These are phyloP conservation scores for Solanum neorickii DNA, from an alignment of 257 asterid species.

Conservation along the genomic window DNA sequence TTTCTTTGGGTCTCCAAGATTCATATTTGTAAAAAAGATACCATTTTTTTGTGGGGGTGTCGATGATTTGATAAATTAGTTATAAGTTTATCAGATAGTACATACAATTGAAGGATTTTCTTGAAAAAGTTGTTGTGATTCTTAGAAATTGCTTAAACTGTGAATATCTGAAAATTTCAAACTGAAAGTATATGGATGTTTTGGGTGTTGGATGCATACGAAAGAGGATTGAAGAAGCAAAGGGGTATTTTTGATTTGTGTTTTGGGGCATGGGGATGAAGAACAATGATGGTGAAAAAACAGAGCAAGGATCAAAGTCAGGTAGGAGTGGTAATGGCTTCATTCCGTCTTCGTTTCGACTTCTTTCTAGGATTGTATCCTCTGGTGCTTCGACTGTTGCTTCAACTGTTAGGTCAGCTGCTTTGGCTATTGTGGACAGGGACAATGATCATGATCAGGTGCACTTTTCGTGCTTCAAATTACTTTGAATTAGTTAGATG, in stretches of 20 bases:
- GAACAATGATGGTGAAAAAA: slow-evolving; percentile 53
- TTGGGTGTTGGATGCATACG: neutral
- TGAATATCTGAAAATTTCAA: neutral
- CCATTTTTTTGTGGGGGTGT: neutral
- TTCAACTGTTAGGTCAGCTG: slow-evolving; percentile 76
- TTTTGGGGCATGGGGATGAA: slow-evolving; percentile 17
- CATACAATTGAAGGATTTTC: neutral
- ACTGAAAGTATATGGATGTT: neutral
- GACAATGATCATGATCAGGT: slow-evolving; percentile 67
- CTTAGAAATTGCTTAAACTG: neutral
- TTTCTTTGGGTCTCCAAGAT: neutral
- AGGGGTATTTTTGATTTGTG: slow-evolving; percentile 3
- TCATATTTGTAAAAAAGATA: neutral
- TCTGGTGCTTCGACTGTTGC: slow-evolving; percentile 79
- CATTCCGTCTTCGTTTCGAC: slow-evolving; percentile 55
- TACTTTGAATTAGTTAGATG: neutral
- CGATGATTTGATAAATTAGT: neutral
- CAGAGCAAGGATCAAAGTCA: slow-evolving; percentile 7
- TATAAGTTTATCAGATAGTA: neutral
- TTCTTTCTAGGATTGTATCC: slow-evolving; percentile 67
- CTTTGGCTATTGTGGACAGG: slow-evolving; percentile 72
- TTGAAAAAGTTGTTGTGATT: neutral
- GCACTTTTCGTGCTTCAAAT: neutral
- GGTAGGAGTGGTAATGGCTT: slow-evolving; percentile 33
- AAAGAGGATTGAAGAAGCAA: neutral